phyloP scores from a whole-genome alignment of 805 yeast species.

The Candida bentonensis region DNA sequence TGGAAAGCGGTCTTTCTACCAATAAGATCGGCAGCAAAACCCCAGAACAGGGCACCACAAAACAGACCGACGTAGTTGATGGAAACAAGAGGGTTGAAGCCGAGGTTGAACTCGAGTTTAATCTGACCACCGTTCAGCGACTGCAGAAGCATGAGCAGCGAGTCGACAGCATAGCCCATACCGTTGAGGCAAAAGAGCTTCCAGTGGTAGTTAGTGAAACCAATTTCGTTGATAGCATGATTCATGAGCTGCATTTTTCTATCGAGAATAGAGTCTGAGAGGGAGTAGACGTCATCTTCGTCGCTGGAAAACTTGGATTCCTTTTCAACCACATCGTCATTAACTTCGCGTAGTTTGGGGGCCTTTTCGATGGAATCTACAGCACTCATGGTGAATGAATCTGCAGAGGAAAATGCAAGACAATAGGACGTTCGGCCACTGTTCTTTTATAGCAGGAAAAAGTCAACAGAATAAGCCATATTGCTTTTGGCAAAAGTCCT shows the following conservation, averaged over 20 bases:
- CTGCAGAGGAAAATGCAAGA: not conserved
- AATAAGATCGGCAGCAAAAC: slow-evolving; percentile 39
- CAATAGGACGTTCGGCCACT: not conserved
- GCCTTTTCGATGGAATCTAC: not conserved
- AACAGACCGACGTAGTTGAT: slow-evolving; percentile 38
- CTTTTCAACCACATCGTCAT: not conserved
- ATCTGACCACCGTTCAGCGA: slow-evolving; percentile 33
- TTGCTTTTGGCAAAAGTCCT: not conserved
- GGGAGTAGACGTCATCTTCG: not conserved
- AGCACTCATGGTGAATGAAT: not conserved
- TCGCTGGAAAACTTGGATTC: not conserved
- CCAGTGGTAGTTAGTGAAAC: slow-evolving; percentile 43
- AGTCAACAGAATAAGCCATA: too few species aligned
- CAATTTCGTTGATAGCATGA: slow-evolving; percentile 45
- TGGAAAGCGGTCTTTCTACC: slow-evolving; percentile 42
- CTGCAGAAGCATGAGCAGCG: slow-evolving; percentile 35
- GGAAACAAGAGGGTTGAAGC: slow-evolving; percentile 32
- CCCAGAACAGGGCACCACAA: slow-evolving; percentile 42
- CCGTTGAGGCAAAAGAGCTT: slow-evolving; percentile 39
- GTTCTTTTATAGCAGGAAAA: too few species aligned
- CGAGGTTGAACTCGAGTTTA: slow-evolving; percentile 32
- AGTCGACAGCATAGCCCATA: slow-evolving; percentile 42
- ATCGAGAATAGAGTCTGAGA: not conserved
- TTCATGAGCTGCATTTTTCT: slow-evolving; percentile 23
- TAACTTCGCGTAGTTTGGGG: not conserved